Base-by-base conservation (phyloP, 1,284 basidiomycete genomes). In the Singerocomus inundabilis region DNA sequence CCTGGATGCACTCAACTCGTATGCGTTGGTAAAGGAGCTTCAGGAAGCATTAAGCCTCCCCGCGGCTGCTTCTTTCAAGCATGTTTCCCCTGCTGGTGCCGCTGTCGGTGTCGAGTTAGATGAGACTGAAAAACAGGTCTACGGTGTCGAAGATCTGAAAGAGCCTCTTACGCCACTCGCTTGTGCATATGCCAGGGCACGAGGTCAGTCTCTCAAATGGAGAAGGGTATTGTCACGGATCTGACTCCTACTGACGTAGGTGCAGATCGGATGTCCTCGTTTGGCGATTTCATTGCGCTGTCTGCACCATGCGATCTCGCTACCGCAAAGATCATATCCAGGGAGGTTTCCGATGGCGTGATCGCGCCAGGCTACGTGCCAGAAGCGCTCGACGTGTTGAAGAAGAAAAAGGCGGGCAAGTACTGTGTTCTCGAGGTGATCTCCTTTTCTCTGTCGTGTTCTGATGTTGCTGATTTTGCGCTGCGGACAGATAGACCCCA, bases 21-120 rank as follows among this genome's bases (percentile, higher is more conserved):
- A 91, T 70, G 96, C 92, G 1, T 84, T 99, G 42, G 96, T 99
- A 54, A 92, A 89, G 66, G 96, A 99, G 70, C 82, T 99, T 10
- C 85, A 93, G 44, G 87, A 85, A 59, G 91, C 90, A 1, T 83
- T 92, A 25, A 76, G 80, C 51, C 82, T 98, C 45, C 94, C 97
- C 15, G 97, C 97, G 24, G 96, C 96, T 15, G 94, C 96, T 4
- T 98, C 95, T 1, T 99, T 99, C 86, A 99, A 99, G 79, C 96
- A 99, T 70, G 97, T 99, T 53, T 98, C 95, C 18, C 96, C 96
- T 11, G 96, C 96, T 1, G 96, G 96, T 55, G 95, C 92, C 9
- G 96, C 96, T 34, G 91, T 97, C 28, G 94, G 94, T 38, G 68
- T 95, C 40, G 86, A 87, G 57, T 80, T 99, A 34, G 80, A 84